A percentile compares a stretch with the other conserved stretches of the same genome.
phyloP scores from a whole-genome alignment of 306 rosid species.

The Sophora flavescens region DNA sequence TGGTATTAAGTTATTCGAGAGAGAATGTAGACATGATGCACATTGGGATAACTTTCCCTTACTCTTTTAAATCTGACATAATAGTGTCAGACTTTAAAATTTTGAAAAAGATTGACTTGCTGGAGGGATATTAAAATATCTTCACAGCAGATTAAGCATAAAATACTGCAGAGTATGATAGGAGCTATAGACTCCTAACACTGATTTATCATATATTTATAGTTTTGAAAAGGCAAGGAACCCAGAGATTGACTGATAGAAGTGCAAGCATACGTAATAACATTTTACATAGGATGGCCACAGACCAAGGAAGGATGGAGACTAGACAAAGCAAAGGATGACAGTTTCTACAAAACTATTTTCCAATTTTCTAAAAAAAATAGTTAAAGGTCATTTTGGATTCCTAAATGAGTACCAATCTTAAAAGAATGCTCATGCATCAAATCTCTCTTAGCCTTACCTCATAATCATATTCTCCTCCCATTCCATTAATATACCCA shows the following conservation, averaged over 20 bases:
- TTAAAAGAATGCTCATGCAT: slow-evolving; percentile 3
- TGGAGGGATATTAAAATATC: slow-evolving; percentile 1
- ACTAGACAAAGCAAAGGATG: not conserved
- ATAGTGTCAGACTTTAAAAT: not conserved
- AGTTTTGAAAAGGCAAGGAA: slow-evolving; percentile 13
- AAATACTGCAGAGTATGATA: slow-evolving; percentile 3
- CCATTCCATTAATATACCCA: slow-evolving; percentile 19
- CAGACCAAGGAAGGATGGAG: not conserved
- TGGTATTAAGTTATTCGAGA: slow-evolving; percentile 17
- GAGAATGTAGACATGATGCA: slow-evolving; percentile 35
- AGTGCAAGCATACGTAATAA: not conserved
- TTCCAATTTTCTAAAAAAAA: not conserved
- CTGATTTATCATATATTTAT: not conserved
- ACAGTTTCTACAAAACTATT: not conserved
- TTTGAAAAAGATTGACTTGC: slow-evolving; percentile 16
- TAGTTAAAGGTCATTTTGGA: slow-evolving; percentile 2
- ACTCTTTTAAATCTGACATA: not conserved
- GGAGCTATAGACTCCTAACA: slow-evolving; percentile 18
- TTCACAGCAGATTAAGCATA: not conserved
- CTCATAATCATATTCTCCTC: slow-evolving; percentile 12
- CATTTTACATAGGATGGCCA: slow-evolving; percentile 17
- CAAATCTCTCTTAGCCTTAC: not conserved
- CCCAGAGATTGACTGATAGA: not conserved
- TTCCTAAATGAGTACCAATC: not conserved
- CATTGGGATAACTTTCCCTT: not conserved